Evolutionary conservation across 805 yeast genomes (phyloP).

Genomic region (Hanseniaspora lachancei): DNA sequence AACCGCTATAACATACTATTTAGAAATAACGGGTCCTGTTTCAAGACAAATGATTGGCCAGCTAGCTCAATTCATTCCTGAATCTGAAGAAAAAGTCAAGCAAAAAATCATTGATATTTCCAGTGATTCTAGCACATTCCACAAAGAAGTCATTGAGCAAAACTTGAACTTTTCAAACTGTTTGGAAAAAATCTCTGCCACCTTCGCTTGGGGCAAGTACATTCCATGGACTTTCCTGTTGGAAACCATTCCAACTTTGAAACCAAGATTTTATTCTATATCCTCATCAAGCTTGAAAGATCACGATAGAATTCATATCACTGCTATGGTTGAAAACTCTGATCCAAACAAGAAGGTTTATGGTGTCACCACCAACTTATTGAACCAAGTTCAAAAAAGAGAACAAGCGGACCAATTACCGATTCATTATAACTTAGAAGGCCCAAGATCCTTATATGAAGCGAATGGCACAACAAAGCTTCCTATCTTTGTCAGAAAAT

Average conservation of each 20-base stretch:
- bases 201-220: conserved; percentile 46
- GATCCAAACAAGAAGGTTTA: conserved; percentile 25
- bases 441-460: conserved; percentile 54
- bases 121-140: conserved; percentile 56
- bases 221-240: conserved; percentile 78
- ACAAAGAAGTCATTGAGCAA: conserved; percentile 45
- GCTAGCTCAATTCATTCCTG: conserved; percentile 73
- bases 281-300: conserved; percentile 77
- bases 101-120: conserved; percentile 36
- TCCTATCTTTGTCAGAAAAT: conserved; percentile 88
- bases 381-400: conserved; percentile 45
- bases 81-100: conserved; percentile 33
- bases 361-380: conserved; percentile 86
- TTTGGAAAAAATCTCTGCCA: conserved; percentile 46
- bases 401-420: conserved; percentile 28
- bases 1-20: conserved; percentile 68
- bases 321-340: conserved; percentile 80
- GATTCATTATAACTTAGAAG: conserved; percentile 58
- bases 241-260: conserved; percentile 68
- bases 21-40: conserved; percentile 85
- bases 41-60: conserved; percentile 74
- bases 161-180: conserved; percentile 68
- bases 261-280: conserved; percentile 92
- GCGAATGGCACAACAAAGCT: conserved; percentile 34
- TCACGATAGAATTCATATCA: conserved; percentile 62